Evolutionary conservation across 1,139 yeast genomes (phyloP), one percentile per base, ranked within the genome.

Genomic region (Scheffersomyces quercinus): DNA sequence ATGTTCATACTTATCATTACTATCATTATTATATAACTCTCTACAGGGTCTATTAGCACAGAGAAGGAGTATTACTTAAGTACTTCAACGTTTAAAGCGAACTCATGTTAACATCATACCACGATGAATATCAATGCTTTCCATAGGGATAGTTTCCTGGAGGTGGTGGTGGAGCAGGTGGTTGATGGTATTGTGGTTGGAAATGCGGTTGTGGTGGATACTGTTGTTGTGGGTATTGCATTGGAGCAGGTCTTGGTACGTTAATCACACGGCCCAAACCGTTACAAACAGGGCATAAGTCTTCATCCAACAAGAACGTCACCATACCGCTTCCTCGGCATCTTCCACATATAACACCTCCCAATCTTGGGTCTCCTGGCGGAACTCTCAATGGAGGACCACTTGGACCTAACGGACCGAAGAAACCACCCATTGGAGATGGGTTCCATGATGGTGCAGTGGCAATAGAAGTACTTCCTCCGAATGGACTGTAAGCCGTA

Each of bases 351-450:
- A 85, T 55, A 1, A 73, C 62, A 1, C 97, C 97, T 0, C 97
- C 97, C 10, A 88, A 67, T 20, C 91, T 62, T 0, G 96, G 95
- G 53, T 89, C 96, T 1, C 96, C 96, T 0, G 96, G 96, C 9
- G 58, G 64, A 1, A 87, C 86, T 29, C 80, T 67, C 9, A 78
- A 40, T 0, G 82, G 75, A 7, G 64, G 61, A 35, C 32, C 40
- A 7, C 52, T 45, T n/a, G 45, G 39, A 9, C 43, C 20, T 35
- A 13, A 13, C 14, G 34, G 49, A 28, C 58, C 62, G 42, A 56
- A 55, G 42, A 56, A 29, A 13, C 34, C 34, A 14, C 34, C 34
- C 11, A 31, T 31, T 8, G 34, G 20, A 9, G 34, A 14, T 11
- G 34, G 20, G 8, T 14, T 16, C 10, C 29, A 28, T 1, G 5